Evolutionary conservation across 441 rosid genomes (phyloP).

Genomic region (Kokia cookei): DNA sequence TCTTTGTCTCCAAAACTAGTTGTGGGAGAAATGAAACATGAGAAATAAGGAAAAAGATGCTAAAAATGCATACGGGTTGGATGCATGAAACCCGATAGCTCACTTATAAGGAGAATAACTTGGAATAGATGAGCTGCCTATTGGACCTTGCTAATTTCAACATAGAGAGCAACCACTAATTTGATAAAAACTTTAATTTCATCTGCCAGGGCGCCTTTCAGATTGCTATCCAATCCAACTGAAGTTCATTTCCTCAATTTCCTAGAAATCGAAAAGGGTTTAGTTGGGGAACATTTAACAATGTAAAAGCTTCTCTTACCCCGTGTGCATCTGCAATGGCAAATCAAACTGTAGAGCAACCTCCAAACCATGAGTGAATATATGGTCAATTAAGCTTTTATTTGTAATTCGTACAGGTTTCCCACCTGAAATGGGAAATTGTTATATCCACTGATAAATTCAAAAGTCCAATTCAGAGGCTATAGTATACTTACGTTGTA

Average conservation of each 20-base stretch:
- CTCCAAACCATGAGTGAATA: conserved; percentile 61
- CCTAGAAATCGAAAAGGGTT: conserved; percentile 4
- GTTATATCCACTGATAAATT: conserved; percentile 8
- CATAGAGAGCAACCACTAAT: neutral
- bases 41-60: neutral
- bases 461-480: conserved; percentile 10
- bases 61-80: neutral
- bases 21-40: conserved; percentile 2
- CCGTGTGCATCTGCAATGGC: conserved; percentile 96
- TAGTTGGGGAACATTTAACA: conserved; percentile 2
- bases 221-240: neutral
- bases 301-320: conserved; percentile 40
- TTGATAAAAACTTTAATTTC: neutral
- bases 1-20: conserved; percentile 92
- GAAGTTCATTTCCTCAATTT: neutral
- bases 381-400: conserved; percentile 75
- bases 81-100: neutral
- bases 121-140: conserved; percentile 3
- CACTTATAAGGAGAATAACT: conserved; percentile 9
- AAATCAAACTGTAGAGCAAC: conserved; percentile 52
- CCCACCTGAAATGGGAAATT: conserved; percentile 47
- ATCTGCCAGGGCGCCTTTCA: neutral
- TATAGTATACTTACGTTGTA: conserved; percentile 37
- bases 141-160: neutral
- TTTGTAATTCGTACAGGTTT: conserved; percentile 58